Base-by-base conservation (phyloP, 2,329 filamentous ascomycete species). In the Aaosphaeria pasadenensis region DNA sequence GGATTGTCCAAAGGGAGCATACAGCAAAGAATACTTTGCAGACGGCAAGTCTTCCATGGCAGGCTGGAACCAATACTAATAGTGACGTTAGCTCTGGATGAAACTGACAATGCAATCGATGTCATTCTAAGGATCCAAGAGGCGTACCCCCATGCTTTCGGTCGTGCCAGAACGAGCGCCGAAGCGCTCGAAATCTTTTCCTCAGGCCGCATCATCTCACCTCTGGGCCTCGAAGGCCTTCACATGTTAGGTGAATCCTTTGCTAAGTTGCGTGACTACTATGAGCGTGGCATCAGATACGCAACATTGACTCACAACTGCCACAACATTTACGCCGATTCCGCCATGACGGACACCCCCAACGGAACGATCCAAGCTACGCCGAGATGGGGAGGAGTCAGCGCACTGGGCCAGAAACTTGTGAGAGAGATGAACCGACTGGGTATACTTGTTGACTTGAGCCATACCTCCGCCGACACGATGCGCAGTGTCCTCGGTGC, bases 271-370 rank as follows among this genome's bases (percentile, higher is more conserved):
- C 84, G 92, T 5, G 77, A 83, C 28, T 96, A 86, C 69, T 77
- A 94, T 67, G 75, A 80, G 3, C 77, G 95, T 3, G 92, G 92
- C 1, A 91, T 91, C 5, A 85, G 90, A 43, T 96, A 96, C 62
- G 85, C 86, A 13, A 96, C 91, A 0, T 75, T 97, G 11, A 96
- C 89, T 2, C 92, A 95, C 76, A 95, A 95, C 69, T 96, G 91
- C 72, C 89, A 95, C 70, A 97, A 96, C 71, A 81, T 77, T 43
- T 96, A 88, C 68, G 90, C 91, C 43, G 92, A 96, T 66, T 88
- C 91, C 4, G 91, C 91, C 6, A 63, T 74, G 41, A 43, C 41
- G 9, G 41, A 43, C 9, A 39, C 35, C n/a, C 11, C 44, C 13
- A 39, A 39, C 29, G n/a, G 7, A 7, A 44, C 30, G 7, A 40